These are phyloP conservation scores for Cenococcum geophilum DNA, from an alignment of 495 filamentous ascomycete genomes.

Conservation along the genomic window DNA sequence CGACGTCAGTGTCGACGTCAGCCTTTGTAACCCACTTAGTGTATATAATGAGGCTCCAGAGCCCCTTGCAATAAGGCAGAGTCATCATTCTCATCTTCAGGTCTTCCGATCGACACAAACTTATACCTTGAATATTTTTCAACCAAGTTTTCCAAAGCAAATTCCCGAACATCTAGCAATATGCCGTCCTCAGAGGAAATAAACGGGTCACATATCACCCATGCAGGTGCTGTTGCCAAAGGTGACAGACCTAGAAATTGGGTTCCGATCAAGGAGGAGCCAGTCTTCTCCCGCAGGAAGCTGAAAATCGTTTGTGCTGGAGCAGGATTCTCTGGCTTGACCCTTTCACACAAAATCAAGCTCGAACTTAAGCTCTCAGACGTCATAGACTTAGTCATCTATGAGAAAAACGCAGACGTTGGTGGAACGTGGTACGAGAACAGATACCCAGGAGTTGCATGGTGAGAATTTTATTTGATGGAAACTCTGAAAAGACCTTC, in stretches of 20 bases:
- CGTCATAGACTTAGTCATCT: slow-evolving; percentile 5
- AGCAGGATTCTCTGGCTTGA: slow-evolving; percentile 1
- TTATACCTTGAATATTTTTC: not conserved
- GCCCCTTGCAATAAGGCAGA: no score
- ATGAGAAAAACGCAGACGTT: slow-evolving; percentile 16
- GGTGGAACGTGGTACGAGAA: slow-evolving; percentile 21
- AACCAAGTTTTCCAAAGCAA: not conserved
- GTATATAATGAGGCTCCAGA: no score
- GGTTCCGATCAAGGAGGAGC: slow-evolving; percentile 6
- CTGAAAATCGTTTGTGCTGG: slow-evolving; percentile 8
- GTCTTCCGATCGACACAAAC: no score
- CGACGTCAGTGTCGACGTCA: no score
- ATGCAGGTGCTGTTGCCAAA: not conserved
- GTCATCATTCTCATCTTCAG: no score
- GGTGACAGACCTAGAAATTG: not conserved
- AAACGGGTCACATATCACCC: not conserved
- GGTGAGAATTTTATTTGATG: not conserved
- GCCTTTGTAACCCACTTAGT: no score
- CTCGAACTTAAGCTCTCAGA: slow-evolving; percentile 2
- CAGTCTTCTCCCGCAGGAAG: slow-evolving; percentile 1
- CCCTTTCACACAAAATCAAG: slow-evolving; percentile 7
- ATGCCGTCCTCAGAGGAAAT: slow-evolving; percentile 2
- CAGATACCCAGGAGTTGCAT: slow-evolving; percentile 15
- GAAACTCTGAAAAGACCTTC: not conserved
- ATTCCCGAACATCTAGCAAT: not conserved